A percentile compares a stretch with the other conserved stretches of the same genome.
Evolutionary conservation across 1,284 basidiomycete genomes (phyloP).

Genomic region (Puccinia brachypodii): DNA sequence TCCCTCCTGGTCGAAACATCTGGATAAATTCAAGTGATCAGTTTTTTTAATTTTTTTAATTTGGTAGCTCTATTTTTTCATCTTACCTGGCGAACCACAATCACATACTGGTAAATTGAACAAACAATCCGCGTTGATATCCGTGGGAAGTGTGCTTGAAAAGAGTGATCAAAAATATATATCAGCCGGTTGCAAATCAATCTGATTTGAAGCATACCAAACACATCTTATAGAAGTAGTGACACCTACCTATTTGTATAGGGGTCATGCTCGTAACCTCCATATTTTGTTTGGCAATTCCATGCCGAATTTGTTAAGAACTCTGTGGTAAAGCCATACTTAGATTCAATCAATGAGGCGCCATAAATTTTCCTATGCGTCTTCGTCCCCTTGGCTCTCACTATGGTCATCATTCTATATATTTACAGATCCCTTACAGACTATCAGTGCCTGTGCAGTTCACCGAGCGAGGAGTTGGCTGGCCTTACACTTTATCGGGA

Average conservation of each 20-base stretch:
- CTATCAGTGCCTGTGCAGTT: neutral
- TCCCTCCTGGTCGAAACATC: constrained; percentile 11
- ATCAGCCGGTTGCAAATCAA: neutral
- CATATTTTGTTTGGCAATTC: constrained; percentile 46
- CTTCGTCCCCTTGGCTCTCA: constrained; percentile 38
- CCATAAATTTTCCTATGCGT: constrained; percentile 32
- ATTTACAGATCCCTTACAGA: neutral
- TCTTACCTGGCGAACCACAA: constrained; percentile 28
- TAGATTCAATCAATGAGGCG: constrained; percentile 24
- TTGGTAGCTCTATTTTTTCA: no score
- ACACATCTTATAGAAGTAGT: neutral
- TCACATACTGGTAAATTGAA: constrained; percentile 48
- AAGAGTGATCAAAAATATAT: neutral
- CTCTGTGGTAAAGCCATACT: constrained; percentile 36
- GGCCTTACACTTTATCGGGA: constrained; percentile 23
- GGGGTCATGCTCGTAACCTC: constrained; percentile 40
- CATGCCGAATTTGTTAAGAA: constrained; percentile 40
- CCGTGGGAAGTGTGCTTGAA: constrained; percentile 35
- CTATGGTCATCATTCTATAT: constrained; percentile 46
- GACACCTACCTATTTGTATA: constrained; percentile 31
- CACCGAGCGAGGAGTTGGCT: neutral
- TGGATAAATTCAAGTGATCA: neutral
- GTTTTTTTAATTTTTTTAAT: neutral
- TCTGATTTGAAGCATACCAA: constrained; percentile 1
- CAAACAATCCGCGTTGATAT: constrained; percentile 42